Evolutionary conservation across 208 protist species (phyloP).

Genomic region (Trypanosoma avium): DNA sequence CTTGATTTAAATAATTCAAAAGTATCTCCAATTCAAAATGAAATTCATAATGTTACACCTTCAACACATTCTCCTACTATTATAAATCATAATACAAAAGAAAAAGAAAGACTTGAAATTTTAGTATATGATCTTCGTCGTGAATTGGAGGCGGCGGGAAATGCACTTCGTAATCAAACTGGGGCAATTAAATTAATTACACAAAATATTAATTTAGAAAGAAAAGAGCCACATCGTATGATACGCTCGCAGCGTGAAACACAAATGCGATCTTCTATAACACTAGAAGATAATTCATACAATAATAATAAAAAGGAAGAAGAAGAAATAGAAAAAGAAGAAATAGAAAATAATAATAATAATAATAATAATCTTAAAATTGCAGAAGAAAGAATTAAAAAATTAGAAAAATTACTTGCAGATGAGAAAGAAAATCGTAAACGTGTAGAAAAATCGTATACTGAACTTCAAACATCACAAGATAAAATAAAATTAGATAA

Average conservation of each 20-base stretch:
- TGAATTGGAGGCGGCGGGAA: conserved; percentile 56
- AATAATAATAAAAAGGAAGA: background rate
- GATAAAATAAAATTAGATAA: too few relatives aligned
- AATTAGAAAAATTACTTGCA: conserved; percentile 1
- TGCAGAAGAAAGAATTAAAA: background rate
- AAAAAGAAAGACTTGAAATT: conserved; percentile 33
- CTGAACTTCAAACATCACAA: background rate
- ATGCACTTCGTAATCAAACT: conserved; percentile 55
- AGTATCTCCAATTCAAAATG: conserved; percentile 49
- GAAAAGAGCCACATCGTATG: conserved; percentile 57
- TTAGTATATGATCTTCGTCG: conserved; percentile 48
- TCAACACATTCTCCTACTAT: conserved; percentile 27
- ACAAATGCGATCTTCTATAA: background rate
- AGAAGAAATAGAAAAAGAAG: background rate
- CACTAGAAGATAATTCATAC: background rate
- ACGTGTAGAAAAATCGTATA: background rate
- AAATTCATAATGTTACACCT: conserved; percentile 40
- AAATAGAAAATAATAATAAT: background rate
- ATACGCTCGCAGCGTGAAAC: conserved; percentile 31
- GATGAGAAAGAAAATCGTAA: background rate
- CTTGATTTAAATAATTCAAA: conserved; percentile 49
- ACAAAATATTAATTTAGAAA: conserved; percentile 44
- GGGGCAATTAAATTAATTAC: conserved; percentile 45
- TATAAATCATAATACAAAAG: too few relatives aligned
- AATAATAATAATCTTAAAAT: conserved; percentile 1